phyloP scores from a whole-genome alignment of 441 rosid genomes.

The Dalechampia spathulata region DNA sequence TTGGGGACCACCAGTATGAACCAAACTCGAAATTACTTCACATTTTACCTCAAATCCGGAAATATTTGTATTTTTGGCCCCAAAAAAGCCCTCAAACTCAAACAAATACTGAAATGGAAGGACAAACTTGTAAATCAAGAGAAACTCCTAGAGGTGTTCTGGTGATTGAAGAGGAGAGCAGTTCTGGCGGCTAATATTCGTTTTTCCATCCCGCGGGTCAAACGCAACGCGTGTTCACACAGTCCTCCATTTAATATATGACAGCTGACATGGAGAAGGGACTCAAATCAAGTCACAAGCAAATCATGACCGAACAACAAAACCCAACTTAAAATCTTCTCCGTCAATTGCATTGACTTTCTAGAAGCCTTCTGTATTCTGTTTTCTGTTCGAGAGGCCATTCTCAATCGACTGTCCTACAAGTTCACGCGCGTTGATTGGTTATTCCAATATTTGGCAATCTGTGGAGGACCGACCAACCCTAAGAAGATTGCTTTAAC shows the following conservation, averaged over 20 bases:
- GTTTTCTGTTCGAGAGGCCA: neutral
- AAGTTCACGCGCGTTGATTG: neutral
- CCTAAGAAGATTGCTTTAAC: too few species aligned
- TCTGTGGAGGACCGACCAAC: neutral
- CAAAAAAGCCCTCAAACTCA: too few species aligned
- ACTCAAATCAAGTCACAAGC: neutral
- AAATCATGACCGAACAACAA: neutral
- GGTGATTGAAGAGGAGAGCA: too few species aligned
- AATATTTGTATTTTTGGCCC: too few species aligned
- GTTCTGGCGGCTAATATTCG: neutral
- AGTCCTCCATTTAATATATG: neutral
- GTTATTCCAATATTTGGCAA: neutral
- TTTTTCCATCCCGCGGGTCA: neutral
- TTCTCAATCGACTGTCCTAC: too few species aligned
- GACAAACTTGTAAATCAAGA: too few species aligned
- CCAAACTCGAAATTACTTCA: too few species aligned
- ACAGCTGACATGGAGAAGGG: too few species aligned
- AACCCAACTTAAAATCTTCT: neutral
- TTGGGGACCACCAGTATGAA: too few species aligned
- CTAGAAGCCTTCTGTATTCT: neutral
- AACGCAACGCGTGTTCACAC: neutral
- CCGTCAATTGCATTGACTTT: neutral
- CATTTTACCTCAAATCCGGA: too few species aligned
- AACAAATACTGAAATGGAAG: too few species aligned
- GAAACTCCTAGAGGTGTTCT: too few species aligned